Conservation (phyloP, 257 asterid genomes). For the Fraxinus excelsior region DNA sequence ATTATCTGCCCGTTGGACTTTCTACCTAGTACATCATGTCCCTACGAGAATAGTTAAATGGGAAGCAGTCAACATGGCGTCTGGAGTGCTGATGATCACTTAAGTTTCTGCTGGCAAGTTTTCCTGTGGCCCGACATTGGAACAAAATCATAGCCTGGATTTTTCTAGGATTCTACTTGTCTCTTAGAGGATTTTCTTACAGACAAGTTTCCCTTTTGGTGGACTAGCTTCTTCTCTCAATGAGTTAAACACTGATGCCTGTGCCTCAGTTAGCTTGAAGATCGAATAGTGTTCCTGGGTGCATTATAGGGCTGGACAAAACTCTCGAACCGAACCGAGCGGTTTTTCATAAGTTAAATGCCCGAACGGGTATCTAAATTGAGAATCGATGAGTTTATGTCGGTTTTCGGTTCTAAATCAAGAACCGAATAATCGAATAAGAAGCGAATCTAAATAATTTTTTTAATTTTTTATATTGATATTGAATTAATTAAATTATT, state of each 20-base stretch:
- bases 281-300: conserved; percentile 4
- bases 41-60: conserved; percentile 15
- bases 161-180: neutral
- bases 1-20: conserved; percentile 20
- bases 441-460: no score
- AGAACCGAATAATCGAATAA: no score
- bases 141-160: conserved; percentile 16
- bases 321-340: no score
- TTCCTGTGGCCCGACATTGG: conserved; percentile 14
- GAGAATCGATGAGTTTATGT: no score
- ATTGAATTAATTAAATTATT: no score
- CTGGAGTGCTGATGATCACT: conserved; percentile 19
- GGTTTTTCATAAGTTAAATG: no score
- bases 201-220: neutral
- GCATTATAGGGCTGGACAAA: no score
- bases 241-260: neutral
- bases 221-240: conserved; percentile 13
- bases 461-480: no score
- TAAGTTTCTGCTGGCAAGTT: conserved; percentile 9
- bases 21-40: conserved; percentile 20
- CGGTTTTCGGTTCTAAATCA: no score
- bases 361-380: no score
- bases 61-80: conserved; percentile 18
- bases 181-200: neutral
- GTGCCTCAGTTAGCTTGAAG: conserved; percentile 22